These are phyloP conservation scores for Colletotrichum agaves DNA, from an alignment of 2,329 filamentous ascomycete species.

Conservation along the genomic window DNA sequence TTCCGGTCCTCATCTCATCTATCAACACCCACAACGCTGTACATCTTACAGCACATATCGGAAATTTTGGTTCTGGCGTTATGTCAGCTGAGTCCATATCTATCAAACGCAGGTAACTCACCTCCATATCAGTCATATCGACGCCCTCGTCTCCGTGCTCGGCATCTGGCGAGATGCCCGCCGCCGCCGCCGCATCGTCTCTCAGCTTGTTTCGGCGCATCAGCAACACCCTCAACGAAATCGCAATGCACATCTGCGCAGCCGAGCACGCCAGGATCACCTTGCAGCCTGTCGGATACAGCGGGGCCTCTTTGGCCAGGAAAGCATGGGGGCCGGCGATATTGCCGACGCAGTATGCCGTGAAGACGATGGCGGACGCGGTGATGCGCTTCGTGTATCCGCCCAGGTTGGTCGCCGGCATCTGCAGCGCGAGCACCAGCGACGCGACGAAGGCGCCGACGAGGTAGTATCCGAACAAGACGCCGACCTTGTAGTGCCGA, in stretches of 20 bases:
- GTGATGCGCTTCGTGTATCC: slow-evolving; percentile 61
- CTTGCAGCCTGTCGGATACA: slow-evolving; percentile 63
- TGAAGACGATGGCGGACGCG: slow-evolving; percentile 57
- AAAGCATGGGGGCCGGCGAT: slow-evolving; percentile 60
- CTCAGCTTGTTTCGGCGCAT: slow-evolving; percentile 51
- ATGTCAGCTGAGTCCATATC: neutral
- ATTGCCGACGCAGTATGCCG: slow-evolving; percentile 58
- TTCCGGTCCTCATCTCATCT: neutral
- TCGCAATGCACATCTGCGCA: slow-evolving; percentile 52
- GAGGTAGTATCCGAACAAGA: slow-evolving; percentile 64
- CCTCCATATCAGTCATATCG: slow-evolving; percentile 54
- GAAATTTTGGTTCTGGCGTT: slow-evolving; percentile 43
- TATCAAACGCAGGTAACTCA: slow-evolving; percentile 32
- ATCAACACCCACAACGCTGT: neutral
- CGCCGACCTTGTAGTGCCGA: slow-evolving; percentile 54
- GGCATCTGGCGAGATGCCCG: slow-evolving; percentile 19
- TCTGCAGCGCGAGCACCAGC: slow-evolving; percentile 63
- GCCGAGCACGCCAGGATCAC: slow-evolving; percentile 59
- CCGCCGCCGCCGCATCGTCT: slow-evolving; percentile 44
- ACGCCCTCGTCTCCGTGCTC: slow-evolving; percentile 43
- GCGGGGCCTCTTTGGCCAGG: slow-evolving; percentile 54
- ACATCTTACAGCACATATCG: slow-evolving; percentile 42
- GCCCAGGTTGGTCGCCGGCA: slow-evolving; percentile 59
- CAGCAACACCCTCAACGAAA: slow-evolving; percentile 49
- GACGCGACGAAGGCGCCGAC: slow-evolving; percentile 59